Percentiles rank a stretch among this genome's conserved stretches.
Evolutionary conservation across 2,329 filamentous ascomycete genomes (phyloP).

Genomic region (Ramularia endophylla): DNA sequence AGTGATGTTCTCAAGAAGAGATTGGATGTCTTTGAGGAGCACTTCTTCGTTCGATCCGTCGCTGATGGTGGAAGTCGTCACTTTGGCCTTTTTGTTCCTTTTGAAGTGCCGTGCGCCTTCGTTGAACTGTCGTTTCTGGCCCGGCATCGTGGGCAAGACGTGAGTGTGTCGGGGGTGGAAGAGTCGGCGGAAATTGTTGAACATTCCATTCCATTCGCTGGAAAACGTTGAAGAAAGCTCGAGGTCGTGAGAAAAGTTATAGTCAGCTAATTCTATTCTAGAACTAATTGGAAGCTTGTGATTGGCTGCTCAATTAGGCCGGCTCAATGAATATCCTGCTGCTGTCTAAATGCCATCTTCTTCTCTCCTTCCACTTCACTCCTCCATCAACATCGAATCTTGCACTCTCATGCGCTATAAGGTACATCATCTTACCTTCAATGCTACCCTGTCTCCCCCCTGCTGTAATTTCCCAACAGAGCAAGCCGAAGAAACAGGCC

Average conservation of each 20-base stretch:
- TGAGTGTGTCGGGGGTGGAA: no score
- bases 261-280: conserved; percentile 1
- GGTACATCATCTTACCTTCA: no score
- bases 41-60: conserved; percentile 47
- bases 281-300: not conserved
- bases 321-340: not conserved
- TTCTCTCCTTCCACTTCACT: no score
- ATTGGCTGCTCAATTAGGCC: conserved; percentile 4
- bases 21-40: conserved; percentile 40
- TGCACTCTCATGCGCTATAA: no score
- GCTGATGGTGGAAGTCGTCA: conserved; percentile 32
- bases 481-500: no score
- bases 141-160: conserved; percentile 15
- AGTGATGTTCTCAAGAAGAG: conserved; percentile 34
- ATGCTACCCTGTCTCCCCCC: no score
- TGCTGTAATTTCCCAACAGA: no score
- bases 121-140: conserved; percentile 33
- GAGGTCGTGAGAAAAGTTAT: not conserved
- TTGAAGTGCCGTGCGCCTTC: conserved; percentile 35
- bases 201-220: not conserved
- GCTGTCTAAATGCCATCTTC: no score
- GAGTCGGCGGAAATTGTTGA: no score
- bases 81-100: conserved; percentile 46
- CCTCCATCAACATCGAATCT: no score
- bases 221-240: not conserved